Base-by-base conservation (phyloP, 2,329 filamentous ascomycete genomes). In the Xylaria sp. region DNA sequence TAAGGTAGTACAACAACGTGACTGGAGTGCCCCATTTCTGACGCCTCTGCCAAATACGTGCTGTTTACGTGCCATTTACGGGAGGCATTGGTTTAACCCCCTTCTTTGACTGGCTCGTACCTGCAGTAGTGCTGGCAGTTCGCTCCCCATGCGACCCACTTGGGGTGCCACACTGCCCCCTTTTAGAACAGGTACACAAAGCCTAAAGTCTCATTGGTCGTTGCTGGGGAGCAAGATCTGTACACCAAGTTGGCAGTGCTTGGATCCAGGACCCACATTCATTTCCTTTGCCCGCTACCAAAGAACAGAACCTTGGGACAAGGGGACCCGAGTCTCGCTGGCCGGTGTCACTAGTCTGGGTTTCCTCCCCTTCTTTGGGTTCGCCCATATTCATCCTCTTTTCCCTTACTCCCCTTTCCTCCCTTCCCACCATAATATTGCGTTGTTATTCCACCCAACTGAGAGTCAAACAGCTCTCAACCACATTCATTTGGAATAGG, bases 401-500 rank as follows among this genome's bases (percentile, higher is more conserved):
- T 68, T 66, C 65, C 54, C 62, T 64, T 53, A 25, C 57, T 62
- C 66, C 59, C 61, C 57, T 55, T 65, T 55, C 44, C 63, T 66
- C 66, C 63, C 60, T 69, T 62, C 48, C 35, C 6, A 47, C 67
- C 74, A 73, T 75, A 73, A 75, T 54, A 73, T 76, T 73, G 74
- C 73, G 76, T 77, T 78, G 74, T 74, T 79, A 76, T 77, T 81
- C 80, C 78, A 80, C 82, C 83, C 84, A 86, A 87, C 84, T 82
- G 85, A 86, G 85, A 83, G 84, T 81, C 53, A 3, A 69, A 71
- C 61, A 75, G 72, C 84, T 86, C 85, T 87, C 85, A 83, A 83
- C 76, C 82, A 88, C 86, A 81, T 84, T 88, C 86, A 74, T 87
- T 87, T 84, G 80, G 81, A 78, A 79, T 70, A 63, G 67, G 73